phyloP scores from a whole-genome alignment of 768 basidiomycete species.

The Lentinula raphanica region DNA sequence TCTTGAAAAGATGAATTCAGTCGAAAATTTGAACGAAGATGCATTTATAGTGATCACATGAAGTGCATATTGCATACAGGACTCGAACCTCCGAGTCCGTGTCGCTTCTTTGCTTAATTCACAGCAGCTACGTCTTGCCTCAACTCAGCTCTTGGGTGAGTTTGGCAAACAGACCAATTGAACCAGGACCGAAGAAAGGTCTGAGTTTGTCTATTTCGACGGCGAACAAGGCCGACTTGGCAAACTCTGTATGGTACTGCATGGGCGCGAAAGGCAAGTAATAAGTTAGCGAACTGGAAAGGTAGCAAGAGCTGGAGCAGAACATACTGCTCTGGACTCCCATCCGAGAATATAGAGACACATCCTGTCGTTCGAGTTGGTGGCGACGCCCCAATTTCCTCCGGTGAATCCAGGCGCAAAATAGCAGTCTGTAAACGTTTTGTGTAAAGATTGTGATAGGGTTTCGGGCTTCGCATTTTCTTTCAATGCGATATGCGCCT shows the following conservation, averaged over 20 bases:
- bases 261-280: neutral
- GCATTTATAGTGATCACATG: no score
- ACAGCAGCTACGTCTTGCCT: neutral
- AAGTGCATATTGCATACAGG: no score
- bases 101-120: neutral
- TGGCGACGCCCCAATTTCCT: slow-evolving; percentile 16
- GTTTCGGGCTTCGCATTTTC: slow-evolving; percentile 4
- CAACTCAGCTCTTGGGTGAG: slow-evolving; percentile 1
- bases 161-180: neutral
- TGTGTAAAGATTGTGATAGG: slow-evolving; percentile 14
- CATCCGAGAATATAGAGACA: slow-evolving; percentile 19
- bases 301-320: neutral
- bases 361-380: slow-evolving; percentile 14
- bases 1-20: no score
- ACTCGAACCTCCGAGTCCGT: no score
- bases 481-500: slow-evolving; percentile 13
- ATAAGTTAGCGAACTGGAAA: neutral
- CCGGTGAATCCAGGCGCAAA: slow-evolving; percentile 16
- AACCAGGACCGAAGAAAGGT: slow-evolving; percentile 10
- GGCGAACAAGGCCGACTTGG: slow-evolving; percentile 14
- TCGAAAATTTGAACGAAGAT: no score
- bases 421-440: slow-evolving; percentile 21
- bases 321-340: slow-evolving; percentile 15
- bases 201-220: slow-evolving; percentile 17
- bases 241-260: slow-evolving; percentile 10